Evolutionary conservation across 2,329 filamentous ascomycete species (phyloP).

Genomic region (Aspergillus unguis): DNA sequence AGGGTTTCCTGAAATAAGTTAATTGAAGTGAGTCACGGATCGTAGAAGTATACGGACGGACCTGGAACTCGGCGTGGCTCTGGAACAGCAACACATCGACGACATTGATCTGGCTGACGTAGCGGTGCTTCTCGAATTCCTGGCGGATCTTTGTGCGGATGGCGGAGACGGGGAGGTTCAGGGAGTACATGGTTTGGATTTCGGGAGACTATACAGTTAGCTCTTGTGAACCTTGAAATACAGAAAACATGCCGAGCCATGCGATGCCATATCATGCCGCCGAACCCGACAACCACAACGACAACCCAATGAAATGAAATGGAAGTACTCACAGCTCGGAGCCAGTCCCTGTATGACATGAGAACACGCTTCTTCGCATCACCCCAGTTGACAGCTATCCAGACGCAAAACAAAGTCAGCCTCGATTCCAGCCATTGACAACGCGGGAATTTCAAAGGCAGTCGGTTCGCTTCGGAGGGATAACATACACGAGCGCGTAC

Average conservation of each 20-base stretch:
- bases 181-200: conserved; percentile 94
- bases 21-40: background rate
- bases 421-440: conserved; percentile 20
- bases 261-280: background rate
- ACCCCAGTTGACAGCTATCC: conserved; percentile 76
- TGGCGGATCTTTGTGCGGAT: conserved; percentile 92
- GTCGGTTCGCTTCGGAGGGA: conserved; percentile 20
- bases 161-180: conserved; percentile 80
- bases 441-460: conserved; percentile 23
- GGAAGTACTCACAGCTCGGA: conserved; percentile 75
- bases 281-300: background rate
- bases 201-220: conserved; percentile 70
- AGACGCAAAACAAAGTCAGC: conserved; percentile 23
- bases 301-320: background rate
- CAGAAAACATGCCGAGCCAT: background rate
- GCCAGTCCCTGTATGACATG: conserved; percentile 89
- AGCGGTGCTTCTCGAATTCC: conserved; percentile 95
- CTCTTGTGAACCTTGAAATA: background rate
- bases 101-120: conserved; percentile 80
- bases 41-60: conserved; percentile 39
- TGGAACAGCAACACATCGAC: conserved; percentile 89
- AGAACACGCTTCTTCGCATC: conserved; percentile 87
- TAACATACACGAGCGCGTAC: conserved; percentile 70
- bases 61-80: conserved; percentile 92
- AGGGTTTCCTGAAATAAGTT: conserved; percentile 71